Evolutionary conservation across 352 stramenopile species (phyloP).

Genomic region (Phytopythium aichiense): DNA sequence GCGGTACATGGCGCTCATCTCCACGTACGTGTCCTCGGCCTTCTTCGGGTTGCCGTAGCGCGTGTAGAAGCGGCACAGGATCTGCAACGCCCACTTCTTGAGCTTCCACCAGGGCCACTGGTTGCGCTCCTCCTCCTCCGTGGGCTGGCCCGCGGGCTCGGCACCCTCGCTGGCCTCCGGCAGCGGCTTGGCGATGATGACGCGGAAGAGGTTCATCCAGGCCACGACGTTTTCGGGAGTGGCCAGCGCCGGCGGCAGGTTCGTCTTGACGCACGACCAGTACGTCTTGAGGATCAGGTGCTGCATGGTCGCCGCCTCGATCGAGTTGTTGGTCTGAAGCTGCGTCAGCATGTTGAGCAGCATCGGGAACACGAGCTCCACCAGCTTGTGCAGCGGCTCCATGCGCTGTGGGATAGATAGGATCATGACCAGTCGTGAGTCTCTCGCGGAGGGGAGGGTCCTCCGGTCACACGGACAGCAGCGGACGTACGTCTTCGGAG

Average conservation of each 20-base stretch:
- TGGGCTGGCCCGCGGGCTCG: constrained; percentile 87
- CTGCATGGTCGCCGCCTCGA: constrained; percentile 94
- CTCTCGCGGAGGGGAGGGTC: neutral
- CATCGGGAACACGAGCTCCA: constrained; percentile 91
- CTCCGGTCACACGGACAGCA: neutral
- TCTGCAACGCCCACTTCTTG: constrained; percentile 98
- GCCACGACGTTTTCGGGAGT: constrained; percentile 86
- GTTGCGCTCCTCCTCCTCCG: constrained; percentile 88
- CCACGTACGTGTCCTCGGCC: constrained; percentile 83
- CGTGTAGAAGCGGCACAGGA: constrained; percentile 96
- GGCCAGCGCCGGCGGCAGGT: constrained; percentile 81
- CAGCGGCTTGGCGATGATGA: constrained; percentile 88
- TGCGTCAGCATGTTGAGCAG: constrained; percentile 90
- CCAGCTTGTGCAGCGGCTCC: constrained; percentile 90
- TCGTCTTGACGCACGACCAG: constrained; percentile 96
- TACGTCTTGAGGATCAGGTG: constrained; percentile 98
- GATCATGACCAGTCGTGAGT: neutral
- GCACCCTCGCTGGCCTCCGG: constrained; percentile 81
- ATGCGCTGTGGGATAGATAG: constrained; percentile 33
- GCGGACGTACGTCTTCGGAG: constrained; percentile 65
- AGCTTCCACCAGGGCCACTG: constrained; percentile 97
- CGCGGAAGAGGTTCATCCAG: constrained; percentile 91
- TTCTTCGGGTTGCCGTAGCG: constrained; percentile 96
- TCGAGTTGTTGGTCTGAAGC: constrained; percentile 71
- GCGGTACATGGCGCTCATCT: constrained; percentile 94